These are phyloP conservation scores for Picochlorum sp. DNA, from an alignment of 139 green algal genomes.

Conservation along the genomic window DNA sequence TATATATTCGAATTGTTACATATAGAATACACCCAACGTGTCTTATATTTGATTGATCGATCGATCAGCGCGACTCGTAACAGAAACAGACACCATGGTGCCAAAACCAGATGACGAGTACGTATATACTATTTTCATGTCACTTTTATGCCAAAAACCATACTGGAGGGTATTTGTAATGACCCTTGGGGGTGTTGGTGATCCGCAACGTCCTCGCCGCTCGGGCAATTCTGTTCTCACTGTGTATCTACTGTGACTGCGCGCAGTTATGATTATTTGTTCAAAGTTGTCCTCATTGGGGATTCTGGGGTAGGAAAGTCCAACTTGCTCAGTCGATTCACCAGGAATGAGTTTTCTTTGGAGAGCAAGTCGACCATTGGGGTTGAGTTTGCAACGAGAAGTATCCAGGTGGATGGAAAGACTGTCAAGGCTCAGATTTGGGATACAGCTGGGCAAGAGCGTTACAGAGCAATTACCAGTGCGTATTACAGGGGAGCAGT, in stretches of 20 bases:
- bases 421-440: constrained; percentile 99
- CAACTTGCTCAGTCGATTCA: constrained; percentile 96
- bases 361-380: constrained; percentile 99
- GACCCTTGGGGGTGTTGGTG: neutral
- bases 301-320: constrained; percentile 98
- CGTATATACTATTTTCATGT: constrained; percentile 3
- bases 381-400: constrained; percentile 97
- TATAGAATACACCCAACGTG: neutral
- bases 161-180: neutral
- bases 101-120: constrained; percentile 76
- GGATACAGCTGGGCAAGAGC: constrained; percentile 97
- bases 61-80: neutral
- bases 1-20: neutral
- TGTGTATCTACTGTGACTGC: neutral
- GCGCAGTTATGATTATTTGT: constrained; percentile 97
- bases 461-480: constrained; percentile 97
- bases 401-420: constrained; percentile 98
- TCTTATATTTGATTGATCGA: neutral
- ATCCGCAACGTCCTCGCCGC: too few relatives aligned
- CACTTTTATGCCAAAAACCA: neutral
- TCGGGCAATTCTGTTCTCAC: neutral
- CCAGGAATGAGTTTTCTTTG: constrained; percentile 97
- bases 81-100: constrained; percentile 32
- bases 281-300: constrained; percentile 99
- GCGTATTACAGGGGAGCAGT: constrained; percentile 98